Base-by-base conservation (phyloP, 805 yeast genomes). In the Kazachstania martiniae region DNA sequence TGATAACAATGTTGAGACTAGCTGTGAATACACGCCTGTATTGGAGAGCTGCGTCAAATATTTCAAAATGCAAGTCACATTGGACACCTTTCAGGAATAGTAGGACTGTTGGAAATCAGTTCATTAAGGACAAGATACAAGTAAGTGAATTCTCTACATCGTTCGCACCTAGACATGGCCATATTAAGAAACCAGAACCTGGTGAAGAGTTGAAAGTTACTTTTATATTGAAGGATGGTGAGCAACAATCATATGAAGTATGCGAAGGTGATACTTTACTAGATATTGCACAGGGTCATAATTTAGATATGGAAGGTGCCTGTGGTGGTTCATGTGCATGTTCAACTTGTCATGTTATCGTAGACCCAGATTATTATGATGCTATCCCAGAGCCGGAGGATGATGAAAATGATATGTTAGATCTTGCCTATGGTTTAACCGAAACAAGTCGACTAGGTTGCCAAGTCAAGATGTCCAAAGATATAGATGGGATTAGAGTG, bases 301-400 rank as follows among this genome's bases (percentile, higher is more conserved):
- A 87, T 47, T 59, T 91, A 36, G 98, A 91, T 44, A 87, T 91
- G 91, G 98, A 91, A 56, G 95, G 84, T 28, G 98, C 98, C 0
- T 91, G 98, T 60, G 98, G 98, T 15, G 98, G 97, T 3, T 85
- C 96, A 4, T 91, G 98, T 66, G 98, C 98, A 1, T 91, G 98
- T 56, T 86, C 96, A 4, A 91, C 98, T 0, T 91, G 98, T 54
- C 98, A 91, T 60, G 78, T 91, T 33, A 89, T 91, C 31, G 86
- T 91, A 25, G 98, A 91, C 54, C 97, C 98, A 1, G 95, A 81
- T 28, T 86, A 65, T 55, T 91, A 85, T 59, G 98, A 91, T 51
- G 71, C 63, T 31, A 72, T 91, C 42, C 94, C 91, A 8, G 97
- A 91, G 56, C 97, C 98, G 0, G 84, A 77, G 42, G 98, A 91